Evolutionary conservation across 371 early-diverging fungal species (phyloP).

Genomic region (Apophysomyces trapeziformis): DNA sequence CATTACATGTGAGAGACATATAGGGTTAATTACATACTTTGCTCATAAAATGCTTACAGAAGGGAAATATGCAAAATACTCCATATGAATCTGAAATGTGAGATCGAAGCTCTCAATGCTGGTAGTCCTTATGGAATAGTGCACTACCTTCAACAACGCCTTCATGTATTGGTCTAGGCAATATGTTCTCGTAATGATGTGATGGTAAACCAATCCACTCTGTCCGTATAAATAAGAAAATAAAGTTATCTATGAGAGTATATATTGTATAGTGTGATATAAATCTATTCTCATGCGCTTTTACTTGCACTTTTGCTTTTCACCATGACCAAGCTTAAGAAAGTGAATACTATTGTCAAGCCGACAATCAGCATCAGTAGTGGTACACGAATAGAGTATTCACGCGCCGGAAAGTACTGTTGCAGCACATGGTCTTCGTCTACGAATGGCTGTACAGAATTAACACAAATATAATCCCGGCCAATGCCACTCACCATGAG

Average conservation of each 20-base stretch:
- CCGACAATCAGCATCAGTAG: constrained; percentile 81
- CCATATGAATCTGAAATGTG: constrained; percentile 34
- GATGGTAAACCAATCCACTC: no score
- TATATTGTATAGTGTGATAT: no score
- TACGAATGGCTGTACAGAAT: constrained; percentile 80
- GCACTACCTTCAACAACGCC: constrained; percentile 6
- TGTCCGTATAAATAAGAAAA: no score
- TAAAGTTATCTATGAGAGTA: no score
- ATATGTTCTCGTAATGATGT: neutral
- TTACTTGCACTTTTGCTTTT: constrained; percentile 63
- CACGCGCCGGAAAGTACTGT: constrained; percentile 80
- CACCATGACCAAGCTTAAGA: constrained; percentile 85
- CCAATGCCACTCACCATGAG: constrained; percentile 66
- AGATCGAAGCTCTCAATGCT: constrained; percentile 38
- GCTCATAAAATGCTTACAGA: constrained; percentile 12
- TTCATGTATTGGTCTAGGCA: neutral
- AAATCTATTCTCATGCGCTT: neutral
- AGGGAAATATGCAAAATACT: constrained; percentile 29
- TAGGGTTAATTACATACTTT: neutral
- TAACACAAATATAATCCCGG: neutral
- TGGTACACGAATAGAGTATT: constrained; percentile 88
- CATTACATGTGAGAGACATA: constrained; percentile 16
- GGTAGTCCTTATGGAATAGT: constrained; percentile 18
- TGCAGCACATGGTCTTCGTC: constrained; percentile 83
- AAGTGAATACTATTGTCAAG: constrained; percentile 74